Evolutionary conservation across 768 basidiomycete species (phyloP).

Genomic region (Austroboletus eburneus): DNA sequence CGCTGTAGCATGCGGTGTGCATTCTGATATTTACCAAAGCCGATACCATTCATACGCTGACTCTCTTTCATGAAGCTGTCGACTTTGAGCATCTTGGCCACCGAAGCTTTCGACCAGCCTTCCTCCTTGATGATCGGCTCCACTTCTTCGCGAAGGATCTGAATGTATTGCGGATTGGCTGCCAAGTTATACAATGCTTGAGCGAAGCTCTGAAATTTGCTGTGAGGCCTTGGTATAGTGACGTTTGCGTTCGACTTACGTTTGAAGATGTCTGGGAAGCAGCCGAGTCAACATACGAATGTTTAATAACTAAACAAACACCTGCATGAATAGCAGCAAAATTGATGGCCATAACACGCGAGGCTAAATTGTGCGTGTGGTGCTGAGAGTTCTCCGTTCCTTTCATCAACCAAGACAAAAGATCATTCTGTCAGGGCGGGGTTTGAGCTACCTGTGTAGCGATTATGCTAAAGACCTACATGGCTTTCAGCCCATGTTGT

Average conservation of each 20-base stretch:
- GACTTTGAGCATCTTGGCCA: slow-evolving; percentile 16
- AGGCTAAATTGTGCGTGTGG: slow-evolving; percentile 18
- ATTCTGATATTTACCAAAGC: slow-evolving; percentile 13
- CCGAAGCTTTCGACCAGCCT: slow-evolving; percentile 17
- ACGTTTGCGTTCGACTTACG: not conserved
- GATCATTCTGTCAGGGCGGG: slow-evolving; percentile 24
- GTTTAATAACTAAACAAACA: not conserved
- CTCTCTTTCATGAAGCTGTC: slow-evolving; percentile 18
- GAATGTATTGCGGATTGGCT: slow-evolving; percentile 12
- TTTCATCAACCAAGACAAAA: slow-evolving; percentile 33
- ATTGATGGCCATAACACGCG: slow-evolving; percentile 13
- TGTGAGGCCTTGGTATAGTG: not conserved
- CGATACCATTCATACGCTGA: slow-evolving; percentile 30
- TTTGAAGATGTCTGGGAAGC: slow-evolving; percentile 8
- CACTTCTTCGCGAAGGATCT: slow-evolving; percentile 15
- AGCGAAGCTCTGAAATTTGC: slow-evolving; percentile 3
- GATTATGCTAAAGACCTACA: not conserved
- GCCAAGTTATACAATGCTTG: slow-evolving; percentile 10
- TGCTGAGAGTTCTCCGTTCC: slow-evolving; percentile 15
- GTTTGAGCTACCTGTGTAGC: not conserved
- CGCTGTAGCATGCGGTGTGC: not conserved
- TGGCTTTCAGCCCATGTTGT: not conserved
- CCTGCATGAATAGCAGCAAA: slow-evolving; percentile 23
- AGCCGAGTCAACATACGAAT: not conserved
- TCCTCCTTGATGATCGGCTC: slow-evolving; percentile 8